A percentile compares a stretch with the other conserved stretches of the same genome.
Conservation (phyloP, 352 stramenopile genomes). For the Saprolegnia parasitica region DNA sequence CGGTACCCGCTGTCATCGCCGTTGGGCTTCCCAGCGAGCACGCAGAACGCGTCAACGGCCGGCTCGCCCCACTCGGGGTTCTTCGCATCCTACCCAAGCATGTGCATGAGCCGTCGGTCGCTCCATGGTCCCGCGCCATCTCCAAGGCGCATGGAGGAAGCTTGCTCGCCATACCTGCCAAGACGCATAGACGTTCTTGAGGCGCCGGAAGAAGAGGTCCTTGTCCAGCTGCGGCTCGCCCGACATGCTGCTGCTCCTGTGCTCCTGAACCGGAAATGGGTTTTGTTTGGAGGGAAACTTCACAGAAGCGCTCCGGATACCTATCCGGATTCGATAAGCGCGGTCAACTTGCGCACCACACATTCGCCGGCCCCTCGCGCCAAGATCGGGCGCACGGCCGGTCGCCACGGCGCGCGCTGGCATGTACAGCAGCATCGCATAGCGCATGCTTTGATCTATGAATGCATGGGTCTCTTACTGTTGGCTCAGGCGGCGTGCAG, state of each 20-base stretch:
- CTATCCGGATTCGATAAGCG: not conserved
- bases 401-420: not conserved
- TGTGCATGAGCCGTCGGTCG: not conserved
- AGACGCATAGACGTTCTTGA: conserved; percentile 64
- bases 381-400: not conserved
- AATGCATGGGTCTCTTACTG: too few relatives aligned
- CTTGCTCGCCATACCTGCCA: conserved; percentile 43
- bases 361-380: not conserved
- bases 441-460: too few relatives aligned
- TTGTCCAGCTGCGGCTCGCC: conserved; percentile 48
- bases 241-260: conserved; percentile 12
- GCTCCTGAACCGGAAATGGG: conserved; percentile 17
- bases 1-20: conserved; percentile 83
- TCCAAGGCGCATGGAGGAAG: not conserved
- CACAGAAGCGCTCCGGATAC: conserved; percentile 21
- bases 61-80: conserved; percentile 47
- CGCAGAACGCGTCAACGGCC: conserved; percentile 62
- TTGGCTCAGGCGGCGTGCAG: too few relatives aligned
- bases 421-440: not conserved
- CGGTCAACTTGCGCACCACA: not conserved
- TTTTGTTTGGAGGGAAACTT: conserved; percentile 26
- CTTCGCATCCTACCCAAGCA: conserved; percentile 39
- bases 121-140: not conserved
- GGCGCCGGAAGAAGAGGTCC: conserved; percentile 71
- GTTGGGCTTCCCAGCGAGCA: conserved; percentile 74